Percentiles rank a stretch among this genome's conserved stretches.
These are phyloP conservation scores for Lipomyces oligophaga DNA, from an alignment of 805 yeast species.

Conservation along the genomic window DNA sequence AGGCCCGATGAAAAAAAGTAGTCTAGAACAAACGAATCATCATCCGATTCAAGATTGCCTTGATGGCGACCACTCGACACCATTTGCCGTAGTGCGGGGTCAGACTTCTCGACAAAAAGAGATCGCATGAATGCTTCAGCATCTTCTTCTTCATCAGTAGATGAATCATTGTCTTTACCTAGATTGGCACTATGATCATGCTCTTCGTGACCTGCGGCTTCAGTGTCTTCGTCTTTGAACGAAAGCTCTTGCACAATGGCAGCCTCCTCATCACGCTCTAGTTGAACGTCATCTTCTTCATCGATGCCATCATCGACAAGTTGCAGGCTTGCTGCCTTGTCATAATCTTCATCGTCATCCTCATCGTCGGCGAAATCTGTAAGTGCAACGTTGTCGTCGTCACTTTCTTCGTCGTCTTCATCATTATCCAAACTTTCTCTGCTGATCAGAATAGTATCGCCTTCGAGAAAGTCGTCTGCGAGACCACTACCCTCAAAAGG, in stretches of 20 bases:
- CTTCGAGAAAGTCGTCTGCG: conserved; percentile 39
- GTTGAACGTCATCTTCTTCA: conserved; percentile 39
- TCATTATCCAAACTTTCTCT: too few species aligned
- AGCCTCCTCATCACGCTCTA: conserved; percentile 37
- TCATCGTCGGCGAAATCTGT: conserved; percentile 25
- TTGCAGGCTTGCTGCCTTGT: conserved; percentile 40
- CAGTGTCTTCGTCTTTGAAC: conserved; percentile 2
- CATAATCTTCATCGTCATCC: conserved; percentile 58
- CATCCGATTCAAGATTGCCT: conserved; percentile 43
- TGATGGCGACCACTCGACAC: conserved; percentile 32
- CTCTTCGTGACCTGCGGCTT: conserved; percentile 6
- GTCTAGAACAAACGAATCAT: conserved; percentile 70
- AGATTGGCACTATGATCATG: conserved; percentile 31
- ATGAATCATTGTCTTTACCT: conserved; percentile 33
- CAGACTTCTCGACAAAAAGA: conserved; percentile 31
- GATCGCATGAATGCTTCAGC: conserved; percentile 27
- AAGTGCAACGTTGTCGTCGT: conserved; percentile 36
- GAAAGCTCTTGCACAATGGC: conserved; percentile 30
- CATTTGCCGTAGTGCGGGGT: conserved; percentile 31
- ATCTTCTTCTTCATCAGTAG: conserved; percentile 30
- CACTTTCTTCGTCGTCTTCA: conserved; percentile 41
- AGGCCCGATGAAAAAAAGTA: conserved; percentile 57
- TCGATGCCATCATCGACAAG: conserved; percentile 31
- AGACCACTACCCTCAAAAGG: too few species aligned
- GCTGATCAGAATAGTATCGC: too few species aligned